Evolutionary conservation across 2,329 filamentous ascomycete species (phyloP).

Genomic region (Aureobasidium sp.): DNA sequence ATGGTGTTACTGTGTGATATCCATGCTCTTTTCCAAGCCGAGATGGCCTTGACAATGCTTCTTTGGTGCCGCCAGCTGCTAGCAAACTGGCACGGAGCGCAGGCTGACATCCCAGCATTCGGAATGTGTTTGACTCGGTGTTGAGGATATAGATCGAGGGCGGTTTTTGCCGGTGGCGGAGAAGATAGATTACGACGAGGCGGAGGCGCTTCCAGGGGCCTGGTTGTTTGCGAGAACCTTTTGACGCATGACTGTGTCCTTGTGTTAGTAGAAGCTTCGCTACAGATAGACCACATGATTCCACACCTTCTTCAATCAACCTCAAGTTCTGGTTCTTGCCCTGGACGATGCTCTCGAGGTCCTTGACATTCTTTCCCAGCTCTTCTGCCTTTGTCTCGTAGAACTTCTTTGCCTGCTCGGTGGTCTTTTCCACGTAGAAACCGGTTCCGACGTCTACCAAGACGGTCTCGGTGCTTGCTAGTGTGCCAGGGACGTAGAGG

Average conservation of each 20-base stretch:
- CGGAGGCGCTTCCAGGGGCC: not conserved
- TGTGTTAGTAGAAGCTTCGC: slow-evolving; percentile 16
- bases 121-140: not conserved
- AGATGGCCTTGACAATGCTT: not conserved
- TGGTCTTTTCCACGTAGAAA: slow-evolving; percentile 83
- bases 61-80: not conserved
- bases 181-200: not conserved
- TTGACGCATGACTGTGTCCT: slow-evolving; percentile 38
- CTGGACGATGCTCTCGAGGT: slow-evolving; percentile 60
- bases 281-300: too few species aligned
- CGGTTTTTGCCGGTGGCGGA: not conserved
- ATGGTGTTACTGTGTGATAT: not conserved
- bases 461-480: slow-evolving; percentile 67
- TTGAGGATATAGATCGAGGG: not conserved
- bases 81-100: too few species aligned
- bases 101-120: not conserved
- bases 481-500: slow-evolving; percentile 79
- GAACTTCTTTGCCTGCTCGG: slow-evolving; percentile 55
- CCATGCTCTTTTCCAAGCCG: not conserved
- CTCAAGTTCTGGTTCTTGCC: slow-evolving; percentile 77
- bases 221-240: slow-evolving; percentile 40
- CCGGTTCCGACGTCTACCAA: slow-evolving; percentile 91
- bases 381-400: slow-evolving; percentile 62
- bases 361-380: slow-evolving; percentile 54
- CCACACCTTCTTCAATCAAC: slow-evolving; percentile 63